Percentiles rank a stretch among this genome's conserved stretches.
phyloP scores from a whole-genome alignment of 352 stramenopile species.

The Pythium plurisporium region DNA sequence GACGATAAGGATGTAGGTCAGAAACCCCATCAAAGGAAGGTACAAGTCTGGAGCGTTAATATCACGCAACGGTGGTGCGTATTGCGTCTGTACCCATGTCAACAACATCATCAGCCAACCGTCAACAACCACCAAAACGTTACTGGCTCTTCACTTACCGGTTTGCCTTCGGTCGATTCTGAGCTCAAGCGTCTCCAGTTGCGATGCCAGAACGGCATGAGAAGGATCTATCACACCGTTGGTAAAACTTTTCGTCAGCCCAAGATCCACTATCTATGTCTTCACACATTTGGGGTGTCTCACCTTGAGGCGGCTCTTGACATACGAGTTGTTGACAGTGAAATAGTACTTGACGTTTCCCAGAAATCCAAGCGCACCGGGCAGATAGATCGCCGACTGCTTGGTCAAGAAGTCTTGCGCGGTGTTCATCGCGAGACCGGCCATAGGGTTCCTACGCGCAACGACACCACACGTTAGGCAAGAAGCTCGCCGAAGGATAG shows the following conservation, averaged over 20 bases:
- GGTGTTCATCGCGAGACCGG: conserved; percentile 79
- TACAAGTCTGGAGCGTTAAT: conserved; percentile 98
- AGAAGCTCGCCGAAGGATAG: neutral
- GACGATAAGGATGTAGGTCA: conserved; percentile 98
- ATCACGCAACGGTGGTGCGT: conserved; percentile 91
- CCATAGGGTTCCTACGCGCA: conserved; percentile 72
- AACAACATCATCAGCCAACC: neutral
- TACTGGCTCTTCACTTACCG: conserved; percentile 29
- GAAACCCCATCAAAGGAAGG: conserved; percentile 98
- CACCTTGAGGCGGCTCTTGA: conserved; percentile 84
- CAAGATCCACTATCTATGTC: neutral
- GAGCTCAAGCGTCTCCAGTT: conserved; percentile 78
- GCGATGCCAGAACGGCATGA: conserved; percentile 85
- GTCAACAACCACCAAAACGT: too few species aligned
- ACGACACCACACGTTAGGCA: too few species aligned
- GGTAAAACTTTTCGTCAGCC: neutral
- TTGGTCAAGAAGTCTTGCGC: conserved; percentile 80
- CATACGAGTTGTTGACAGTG: conserved; percentile 88
- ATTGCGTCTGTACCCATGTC: conserved; percentile 41
- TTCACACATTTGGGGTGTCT: neutral
- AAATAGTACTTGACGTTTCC: conserved; percentile 88
- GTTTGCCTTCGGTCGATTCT: conserved; percentile 58
- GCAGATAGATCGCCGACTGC: conserved; percentile 77
- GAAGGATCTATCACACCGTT: conserved; percentile 54
- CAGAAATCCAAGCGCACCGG: conserved; percentile 71